A percentile compares a stretch with the other conserved stretches of the same genome.
These are phyloP conservation scores for Cryptosporidium sp. DNA, from an alignment of 169 alveolate genomes.

Conservation along the genomic window DNA sequence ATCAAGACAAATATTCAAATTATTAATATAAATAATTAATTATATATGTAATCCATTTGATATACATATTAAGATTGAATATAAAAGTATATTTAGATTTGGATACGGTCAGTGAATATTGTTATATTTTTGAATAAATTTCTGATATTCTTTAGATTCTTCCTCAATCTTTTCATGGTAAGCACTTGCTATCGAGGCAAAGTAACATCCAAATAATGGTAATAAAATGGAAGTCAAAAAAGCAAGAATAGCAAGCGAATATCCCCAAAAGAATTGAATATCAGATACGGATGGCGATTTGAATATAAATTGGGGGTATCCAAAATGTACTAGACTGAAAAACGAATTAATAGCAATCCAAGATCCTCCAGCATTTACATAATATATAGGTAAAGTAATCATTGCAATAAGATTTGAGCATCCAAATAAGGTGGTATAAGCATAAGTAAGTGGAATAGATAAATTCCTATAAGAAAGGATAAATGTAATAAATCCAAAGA, in stretches of 20 bases:
- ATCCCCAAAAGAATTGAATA: conserved; percentile 75
- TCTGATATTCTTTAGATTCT: background rate
- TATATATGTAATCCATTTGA: too few relatives aligned
- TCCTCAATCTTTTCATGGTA: conserved; percentile 16
- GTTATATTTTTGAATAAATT: background rate
- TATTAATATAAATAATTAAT: too few relatives aligned
- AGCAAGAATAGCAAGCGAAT: conserved; percentile 61
- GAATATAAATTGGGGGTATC: conserved; percentile 53
- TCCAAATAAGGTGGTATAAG: conserved; percentile 62
- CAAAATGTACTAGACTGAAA: conserved; percentile 67
- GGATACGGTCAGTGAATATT: background rate
- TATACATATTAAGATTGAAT: too few relatives aligned
- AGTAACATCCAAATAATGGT: conserved; percentile 71
- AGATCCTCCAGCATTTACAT: conserved; percentile 74
- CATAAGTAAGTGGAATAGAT: conserved; percentile 52
- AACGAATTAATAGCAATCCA: conserved; percentile 73
- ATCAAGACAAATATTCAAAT: too few relatives aligned
- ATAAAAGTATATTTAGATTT: too few relatives aligned
- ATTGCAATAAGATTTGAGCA: conserved; percentile 72
- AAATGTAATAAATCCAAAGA: conserved; percentile 58
- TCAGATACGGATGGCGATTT: conserved; percentile 64
- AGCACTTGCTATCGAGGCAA: conserved; percentile 33
- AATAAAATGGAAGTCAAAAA: conserved; percentile 51
- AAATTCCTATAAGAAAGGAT: conserved; percentile 3
- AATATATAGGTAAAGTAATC: conserved; percentile 51